These are phyloP conservation scores for Candida methanosorbosa DNA, from an alignment of 805 yeast genomes.

Conservation along the genomic window DNA sequence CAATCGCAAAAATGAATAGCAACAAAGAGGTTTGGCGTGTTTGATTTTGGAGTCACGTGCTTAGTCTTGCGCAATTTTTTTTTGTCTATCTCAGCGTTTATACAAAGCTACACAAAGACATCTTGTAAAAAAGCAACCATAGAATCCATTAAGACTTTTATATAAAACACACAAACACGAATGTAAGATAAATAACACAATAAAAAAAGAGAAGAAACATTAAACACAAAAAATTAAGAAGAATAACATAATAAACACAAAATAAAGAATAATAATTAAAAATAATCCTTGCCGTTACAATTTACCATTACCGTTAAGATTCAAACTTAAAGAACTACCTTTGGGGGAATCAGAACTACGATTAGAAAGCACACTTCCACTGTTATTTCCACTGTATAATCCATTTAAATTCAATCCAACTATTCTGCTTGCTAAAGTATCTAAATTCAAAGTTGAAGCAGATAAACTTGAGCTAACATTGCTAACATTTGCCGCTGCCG, in stretches of 20 bases:
- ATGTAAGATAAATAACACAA: background rate
- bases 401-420: slow-evolving; percentile 12
- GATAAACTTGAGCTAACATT: background rate
- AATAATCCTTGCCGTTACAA: too few species aligned
- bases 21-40: too few species aligned
- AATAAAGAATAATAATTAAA: too few species aligned
- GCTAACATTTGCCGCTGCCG: background rate
- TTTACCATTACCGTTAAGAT: slow-evolving; percentile 1
- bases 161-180: background rate
- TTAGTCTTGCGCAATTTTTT: too few species aligned
- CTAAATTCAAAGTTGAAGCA: background rate
- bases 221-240: background rate
- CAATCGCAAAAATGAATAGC: too few species aligned
- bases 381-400: slow-evolving; percentile 2
- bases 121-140: background rate
- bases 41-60: too few species aligned
- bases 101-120: too few species aligned
- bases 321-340: slow-evolving; percentile 5
- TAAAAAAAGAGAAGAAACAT: background rate
- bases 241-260: background rate
- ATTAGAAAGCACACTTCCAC: background rate
- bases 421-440: slow-evolving; percentile 11
- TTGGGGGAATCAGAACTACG: background rate
- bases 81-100: too few species aligned
- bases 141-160: background rate